Evolutionary conservation across 163 green algal species (phyloP).

Genomic region (Volvox carteri): DNA sequence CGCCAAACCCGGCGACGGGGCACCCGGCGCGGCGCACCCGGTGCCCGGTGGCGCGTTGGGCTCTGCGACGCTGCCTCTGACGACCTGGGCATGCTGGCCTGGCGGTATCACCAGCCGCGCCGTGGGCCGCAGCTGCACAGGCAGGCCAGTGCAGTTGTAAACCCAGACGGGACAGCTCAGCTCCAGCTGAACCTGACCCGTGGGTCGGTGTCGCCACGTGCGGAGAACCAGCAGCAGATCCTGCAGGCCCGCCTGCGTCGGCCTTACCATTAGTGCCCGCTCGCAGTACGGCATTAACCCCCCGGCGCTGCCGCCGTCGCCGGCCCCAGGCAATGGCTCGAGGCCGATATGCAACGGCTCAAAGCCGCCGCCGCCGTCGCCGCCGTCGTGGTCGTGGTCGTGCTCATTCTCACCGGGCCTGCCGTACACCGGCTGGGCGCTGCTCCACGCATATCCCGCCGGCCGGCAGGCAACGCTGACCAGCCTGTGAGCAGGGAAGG

Average conservation of each 20-base stretch:
- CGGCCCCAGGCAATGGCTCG: neutral
- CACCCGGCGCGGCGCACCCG: neutral
- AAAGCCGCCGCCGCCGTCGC: neutral
- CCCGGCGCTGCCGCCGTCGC: too few species aligned
- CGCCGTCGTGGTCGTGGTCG: too few species aligned
- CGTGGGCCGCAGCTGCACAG: slow-evolving; percentile 72
- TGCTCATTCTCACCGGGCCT: too few species aligned
- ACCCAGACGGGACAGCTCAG: slow-evolving; percentile 85
- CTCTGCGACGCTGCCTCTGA: neutral
- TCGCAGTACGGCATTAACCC: slow-evolving; percentile 29
- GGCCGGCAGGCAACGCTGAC: slow-evolving; percentile 1
- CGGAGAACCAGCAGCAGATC: slow-evolving; percentile 49
- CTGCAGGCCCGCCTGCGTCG: slow-evolving; percentile 12
- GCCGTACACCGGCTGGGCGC: neutral
- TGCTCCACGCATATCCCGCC: slow-evolving; percentile 41
- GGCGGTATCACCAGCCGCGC: neutral
- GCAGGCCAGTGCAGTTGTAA: slow-evolving; percentile 88
- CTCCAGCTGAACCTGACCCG: slow-evolving; percentile 58
- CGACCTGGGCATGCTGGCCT: neutral
- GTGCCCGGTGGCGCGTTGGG: too few species aligned
- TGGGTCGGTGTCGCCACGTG: slow-evolving; percentile 42
- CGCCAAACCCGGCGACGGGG: neutral
- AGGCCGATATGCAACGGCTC: slow-evolving; percentile 47
- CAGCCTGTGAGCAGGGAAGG: slow-evolving; percentile 44
- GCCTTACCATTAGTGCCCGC: neutral